Conservation (phyloP, 805 yeast species). For the Kodamaea restingae region DNA sequence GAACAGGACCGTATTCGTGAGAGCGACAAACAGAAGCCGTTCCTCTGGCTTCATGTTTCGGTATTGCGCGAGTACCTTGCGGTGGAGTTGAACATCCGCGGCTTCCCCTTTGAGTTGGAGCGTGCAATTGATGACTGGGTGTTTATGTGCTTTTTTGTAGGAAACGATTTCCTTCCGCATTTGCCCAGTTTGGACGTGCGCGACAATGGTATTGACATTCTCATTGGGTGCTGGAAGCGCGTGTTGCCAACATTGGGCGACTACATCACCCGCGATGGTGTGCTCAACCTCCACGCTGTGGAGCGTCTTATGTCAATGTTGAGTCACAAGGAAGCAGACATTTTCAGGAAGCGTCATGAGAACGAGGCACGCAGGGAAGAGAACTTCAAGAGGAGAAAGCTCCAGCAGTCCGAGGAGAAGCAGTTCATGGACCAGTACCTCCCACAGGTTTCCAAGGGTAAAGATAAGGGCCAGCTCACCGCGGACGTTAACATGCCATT, state of each 20-base stretch:
- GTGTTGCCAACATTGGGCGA: conserved; percentile 62
- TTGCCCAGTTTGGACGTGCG: conserved; percentile 92
- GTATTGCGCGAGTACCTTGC: conserved; percentile 84
- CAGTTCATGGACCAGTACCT: conserved; percentile 41
- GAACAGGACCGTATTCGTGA: conserved; percentile 42
- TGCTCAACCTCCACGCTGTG: conserved; percentile 68
- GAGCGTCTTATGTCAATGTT: conserved; percentile 63
- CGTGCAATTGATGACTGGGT: conserved; percentile 99
- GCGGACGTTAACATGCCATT: conserved; percentile 73
- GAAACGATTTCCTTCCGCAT: conserved; percentile 97
- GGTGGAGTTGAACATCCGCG: conserved; percentile 68
- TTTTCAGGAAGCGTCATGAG: conserved; percentile 66
- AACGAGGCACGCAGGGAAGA: conserved; percentile 68
- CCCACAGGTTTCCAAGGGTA: conserved; percentile 62
- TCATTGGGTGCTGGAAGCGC: conserved; percentile 81
- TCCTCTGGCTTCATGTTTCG: conserved; percentile 88
- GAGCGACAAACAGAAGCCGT: conserved; percentile 66
- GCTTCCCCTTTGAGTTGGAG: conserved; percentile 81
- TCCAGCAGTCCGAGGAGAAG: conserved; percentile 42
- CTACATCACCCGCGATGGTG: conserved; percentile 88
- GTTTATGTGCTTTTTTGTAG: conserved; percentile 96
- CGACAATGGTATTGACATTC: conserved; percentile 83
- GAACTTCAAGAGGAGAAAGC: conserved; percentile 54
- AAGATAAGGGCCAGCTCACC: conserved; percentile 68
- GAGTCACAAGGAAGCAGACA: conserved; percentile 71